Evolutionary conservation across 306 rosid genomes (phyloP).

Genomic region (Abrus precatorius): DNA sequence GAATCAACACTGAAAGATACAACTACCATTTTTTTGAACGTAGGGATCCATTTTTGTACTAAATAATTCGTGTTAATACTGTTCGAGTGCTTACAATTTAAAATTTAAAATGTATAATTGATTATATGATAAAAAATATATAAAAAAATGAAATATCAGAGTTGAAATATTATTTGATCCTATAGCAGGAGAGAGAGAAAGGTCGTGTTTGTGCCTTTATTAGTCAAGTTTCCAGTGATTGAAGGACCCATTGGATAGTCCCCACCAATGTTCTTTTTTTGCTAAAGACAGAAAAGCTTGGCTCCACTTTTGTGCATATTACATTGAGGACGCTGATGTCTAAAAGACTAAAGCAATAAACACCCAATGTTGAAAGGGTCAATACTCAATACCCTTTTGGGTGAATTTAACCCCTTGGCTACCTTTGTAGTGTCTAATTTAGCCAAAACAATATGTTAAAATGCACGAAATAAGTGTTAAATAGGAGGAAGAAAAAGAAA

Average conservation of each 20-base stretch:
- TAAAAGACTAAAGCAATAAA: not conserved
- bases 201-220: not conserved
- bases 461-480: too few species aligned
- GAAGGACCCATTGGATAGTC: constrained; percentile 16
- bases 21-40: too few species aligned
- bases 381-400: not conserved
- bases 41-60: too few species aligned
- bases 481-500: too few species aligned
- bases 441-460: too few species aligned
- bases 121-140: too few species aligned
- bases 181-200: not conserved
- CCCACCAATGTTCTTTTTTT: not conserved
- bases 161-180: too few species aligned
- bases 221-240: constrained; percentile 7
- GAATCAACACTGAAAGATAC: too few species aligned
- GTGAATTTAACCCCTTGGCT: not conserved
- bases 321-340: not conserved
- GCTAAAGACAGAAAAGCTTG: not conserved
- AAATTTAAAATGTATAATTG: too few species aligned
- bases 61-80: too few species aligned
- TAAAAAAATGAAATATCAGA: too few species aligned
- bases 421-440: not conserved
- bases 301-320: not conserved
- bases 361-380: constrained; percentile 16
- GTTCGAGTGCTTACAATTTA: too few species aligned